Conservation (phyloP, 2,329 filamentous ascomycete species). For the Immersiporthe knoxdaviesiana region DNA sequence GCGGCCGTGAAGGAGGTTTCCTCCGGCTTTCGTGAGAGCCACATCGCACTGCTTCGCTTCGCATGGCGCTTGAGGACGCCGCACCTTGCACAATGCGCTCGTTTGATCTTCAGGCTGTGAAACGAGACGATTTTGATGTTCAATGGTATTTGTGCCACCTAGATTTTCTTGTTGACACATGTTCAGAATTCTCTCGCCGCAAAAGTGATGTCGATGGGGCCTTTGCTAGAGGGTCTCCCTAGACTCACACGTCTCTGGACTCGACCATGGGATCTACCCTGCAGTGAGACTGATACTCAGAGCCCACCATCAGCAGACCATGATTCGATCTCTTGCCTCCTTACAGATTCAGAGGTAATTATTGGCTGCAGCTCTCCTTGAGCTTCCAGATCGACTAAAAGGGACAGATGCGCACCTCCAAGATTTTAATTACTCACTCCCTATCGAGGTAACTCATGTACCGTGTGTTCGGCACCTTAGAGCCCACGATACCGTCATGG, state of each 20-base stretch:
- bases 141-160: slow-evolving; percentile 12
- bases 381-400: too few relatives aligned
- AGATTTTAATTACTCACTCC: neutral
- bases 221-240: too few relatives aligned
- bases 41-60: slow-evolving; percentile 17
- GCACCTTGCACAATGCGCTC: slow-evolving; percentile 15
- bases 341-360: neutral
- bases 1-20: slow-evolving; percentile 18
- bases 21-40: slow-evolving; percentile 16
- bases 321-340: neutral
- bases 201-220: neutral
- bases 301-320: neutral
- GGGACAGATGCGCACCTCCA: neutral
- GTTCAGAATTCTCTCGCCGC: neutral
- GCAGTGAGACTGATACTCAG: neutral
- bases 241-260: too few relatives aligned
- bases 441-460: neutral
- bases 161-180: neutral
- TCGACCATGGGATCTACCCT: neutral
- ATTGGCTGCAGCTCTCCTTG: neutral
- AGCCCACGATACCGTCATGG: slow-evolving; percentile 20
- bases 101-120: slow-evolving; percentile 5
- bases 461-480: neutral
- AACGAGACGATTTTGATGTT: slow-evolving; percentile 15
- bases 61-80: slow-evolving; percentile 11